A percentile compares a stretch with the other conserved stretches of the same genome.
These are phyloP conservation scores for Hypseocharis bilobata DNA, from an alignment of 441 rosid genomes.

Conservation along the genomic window DNA sequence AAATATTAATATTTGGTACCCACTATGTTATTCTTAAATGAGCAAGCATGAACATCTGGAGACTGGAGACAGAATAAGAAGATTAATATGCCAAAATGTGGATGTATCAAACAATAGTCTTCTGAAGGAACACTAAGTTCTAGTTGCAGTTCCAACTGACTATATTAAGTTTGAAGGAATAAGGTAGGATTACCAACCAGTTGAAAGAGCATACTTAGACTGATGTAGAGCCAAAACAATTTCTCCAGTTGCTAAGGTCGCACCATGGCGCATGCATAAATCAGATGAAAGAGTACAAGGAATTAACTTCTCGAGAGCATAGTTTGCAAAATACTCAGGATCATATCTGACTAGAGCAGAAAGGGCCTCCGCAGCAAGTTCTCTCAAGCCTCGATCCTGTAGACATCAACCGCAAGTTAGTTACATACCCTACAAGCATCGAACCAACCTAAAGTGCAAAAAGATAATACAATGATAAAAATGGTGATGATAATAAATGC, in stretches of 20 bases:
- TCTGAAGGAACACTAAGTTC: neutral
- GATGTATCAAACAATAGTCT: neutral
- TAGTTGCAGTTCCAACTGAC: conserved; percentile 6
- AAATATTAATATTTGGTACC: neutral
- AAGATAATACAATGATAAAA: neutral
- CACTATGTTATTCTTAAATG: neutral
- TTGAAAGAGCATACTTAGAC: conserved; percentile 40
- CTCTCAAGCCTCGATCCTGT: conserved; percentile 89
- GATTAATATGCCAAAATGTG: neutral
- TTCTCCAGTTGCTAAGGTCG: conserved; percentile 78
- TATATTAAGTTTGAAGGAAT: conserved; percentile 8
- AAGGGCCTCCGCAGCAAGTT: conserved; percentile 78
- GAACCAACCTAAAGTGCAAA: neutral
- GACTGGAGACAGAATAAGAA: neutral
- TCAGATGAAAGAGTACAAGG: conserved; percentile 81
- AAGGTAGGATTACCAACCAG: conserved; percentile 41
- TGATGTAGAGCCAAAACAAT: conserved; percentile 62
- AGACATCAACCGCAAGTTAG: conserved; percentile 24
- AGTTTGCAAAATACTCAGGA: conserved; percentile 53
- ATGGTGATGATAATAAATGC: neutral
- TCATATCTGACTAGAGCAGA: conserved; percentile 81
- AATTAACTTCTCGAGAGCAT: conserved; percentile 60
- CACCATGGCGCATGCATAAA: conserved; percentile 88
- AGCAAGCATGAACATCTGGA: neutral
- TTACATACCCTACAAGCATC: conserved; percentile 5